These are phyloP conservation scores for Heliamphora pulchella DNA, from an alignment of 179 eudicot genomes.

Conservation along the genomic window DNA sequence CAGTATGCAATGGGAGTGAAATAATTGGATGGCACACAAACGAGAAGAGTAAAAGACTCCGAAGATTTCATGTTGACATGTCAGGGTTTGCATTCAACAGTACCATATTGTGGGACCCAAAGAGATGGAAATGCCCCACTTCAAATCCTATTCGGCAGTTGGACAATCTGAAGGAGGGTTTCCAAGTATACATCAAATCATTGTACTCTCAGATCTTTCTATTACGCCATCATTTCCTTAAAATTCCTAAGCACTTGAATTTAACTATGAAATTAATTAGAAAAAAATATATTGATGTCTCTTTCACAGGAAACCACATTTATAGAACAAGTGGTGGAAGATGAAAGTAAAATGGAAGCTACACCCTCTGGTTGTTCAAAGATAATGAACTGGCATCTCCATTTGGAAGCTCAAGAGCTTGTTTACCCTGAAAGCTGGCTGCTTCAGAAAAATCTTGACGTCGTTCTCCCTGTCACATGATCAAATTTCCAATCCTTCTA, in stretches of 20 bases:
- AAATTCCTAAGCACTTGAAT: background rate
- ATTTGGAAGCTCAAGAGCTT: conserved; percentile 56
- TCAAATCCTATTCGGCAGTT: conserved; percentile 62
- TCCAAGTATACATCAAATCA: conserved; percentile 47
- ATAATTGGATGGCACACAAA: conserved; percentile 96
- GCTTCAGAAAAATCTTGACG: conserved; percentile 60
- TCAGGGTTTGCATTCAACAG: conserved; percentile 98
- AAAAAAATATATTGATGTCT: background rate
- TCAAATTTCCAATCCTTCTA: conserved; percentile 6
- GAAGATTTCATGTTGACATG: conserved; percentile 96
- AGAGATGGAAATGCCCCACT: conserved; percentile 75
- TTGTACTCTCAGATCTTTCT: conserved; percentile 3
- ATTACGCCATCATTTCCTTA: background rate
- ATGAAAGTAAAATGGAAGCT: conserved; percentile 91
- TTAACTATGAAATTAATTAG: conserved; percentile 10
- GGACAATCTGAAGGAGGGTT: conserved; percentile 87
- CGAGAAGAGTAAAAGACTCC: conserved; percentile 81
- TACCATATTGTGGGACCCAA: conserved; percentile 89
- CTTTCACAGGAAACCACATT: conserved; percentile 77
- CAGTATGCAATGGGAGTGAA: conserved; percentile 69
- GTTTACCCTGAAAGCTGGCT: conserved; percentile 77
- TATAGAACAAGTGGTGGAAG: conserved; percentile 84
- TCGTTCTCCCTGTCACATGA: conserved; percentile 33
- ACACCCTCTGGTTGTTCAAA: conserved; percentile 49
- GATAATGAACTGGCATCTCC: conserved; percentile 96